A percentile compares a stretch with the other conserved stretches of the same genome.
These are phyloP conservation scores for Ophiostoma sp. DNA, from an alignment of 2,329 filamentous ascomycete species.

Conservation along the genomic window DNA sequence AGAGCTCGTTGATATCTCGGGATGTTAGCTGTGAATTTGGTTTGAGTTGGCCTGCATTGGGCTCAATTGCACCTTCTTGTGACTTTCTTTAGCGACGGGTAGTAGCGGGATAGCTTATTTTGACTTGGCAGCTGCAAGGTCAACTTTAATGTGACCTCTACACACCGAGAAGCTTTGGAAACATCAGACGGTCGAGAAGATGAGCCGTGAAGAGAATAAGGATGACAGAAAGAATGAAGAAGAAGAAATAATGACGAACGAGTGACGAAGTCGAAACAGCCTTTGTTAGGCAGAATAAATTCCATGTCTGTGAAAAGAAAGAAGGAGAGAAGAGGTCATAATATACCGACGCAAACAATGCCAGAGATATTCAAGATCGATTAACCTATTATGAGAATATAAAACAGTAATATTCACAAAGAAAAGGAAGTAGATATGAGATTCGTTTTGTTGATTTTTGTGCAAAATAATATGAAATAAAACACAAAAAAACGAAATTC, in stretches of 20 bases:
- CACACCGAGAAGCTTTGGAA: not conserved
- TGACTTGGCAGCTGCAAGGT: not conserved
- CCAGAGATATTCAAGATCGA: no score
- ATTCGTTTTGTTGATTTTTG: no score
- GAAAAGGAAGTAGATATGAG: no score
- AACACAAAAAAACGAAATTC: no score
- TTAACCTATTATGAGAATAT: no score
- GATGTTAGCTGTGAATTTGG: not conserved
- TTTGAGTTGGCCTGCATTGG: not conserved
- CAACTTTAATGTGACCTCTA: not conserved
- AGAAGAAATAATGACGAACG: not conserved
- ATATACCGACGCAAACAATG: no score
- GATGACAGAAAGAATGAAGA: not conserved
- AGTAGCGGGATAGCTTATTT: not conserved
- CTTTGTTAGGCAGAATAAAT: not conserved
- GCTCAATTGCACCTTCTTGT: not conserved
- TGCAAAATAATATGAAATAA: no score
- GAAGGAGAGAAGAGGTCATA: no score
- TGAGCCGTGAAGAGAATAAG: not conserved
- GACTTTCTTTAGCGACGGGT: conserved; percentile 10
- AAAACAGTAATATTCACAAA: no score
- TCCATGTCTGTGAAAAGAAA: not conserved
- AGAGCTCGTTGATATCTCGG: not conserved
- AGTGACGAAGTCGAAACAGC: not conserved
- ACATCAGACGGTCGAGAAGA: not conserved